Evolutionary conservation across 805 yeast genomes (phyloP), one percentile per base, ranked within the genome.

Genomic region (Lachancea sp.): DNA sequence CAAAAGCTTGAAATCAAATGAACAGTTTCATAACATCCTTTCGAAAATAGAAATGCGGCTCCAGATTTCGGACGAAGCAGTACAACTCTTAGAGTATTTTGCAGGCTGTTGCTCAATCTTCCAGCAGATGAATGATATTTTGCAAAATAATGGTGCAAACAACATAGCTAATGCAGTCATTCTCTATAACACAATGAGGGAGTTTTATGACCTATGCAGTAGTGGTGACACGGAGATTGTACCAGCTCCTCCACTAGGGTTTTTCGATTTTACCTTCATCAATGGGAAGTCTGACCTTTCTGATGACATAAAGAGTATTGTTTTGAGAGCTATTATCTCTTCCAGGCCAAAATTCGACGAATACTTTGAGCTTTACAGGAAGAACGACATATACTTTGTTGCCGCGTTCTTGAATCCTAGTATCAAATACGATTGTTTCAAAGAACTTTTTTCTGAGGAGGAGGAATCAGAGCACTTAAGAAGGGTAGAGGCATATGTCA

Each of bases 361-460:
- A 19, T 35, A n/a, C 41, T 31, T 22, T 41, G 30, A 11, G 26
- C 11, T 19, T 12, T 25, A 15, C 41, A 31, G 26, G 18, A 29
- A 29, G 10, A 46, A 15, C 33, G 42, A 44, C 13, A 15, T 42
- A 2, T 46, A 42, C 29, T 35, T 34, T 25, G 49, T 41, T 11
- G 38, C 38, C 2, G 38, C 40, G 15, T 20, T 42, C 16, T 35
- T 46, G 18, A 46, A 46, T 37, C 49, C 49, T 18, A 29, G 43
- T 3, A 18, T 29, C 4, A 40, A 40, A 12, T 32, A 12, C 20
- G 22, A 30, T 6, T 30, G 29, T 20, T 40, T 40, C 18, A 13
- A 40, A n/a, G 31, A 30, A 10, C 27, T 19, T 17, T 13, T 31
- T 6, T 9, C 17, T 12, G 43, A 31, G 30, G 16, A 40, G 13